Evolutionary conservation across 2,329 filamentous ascomycete genomes (phyloP), one percentile per base, ranked within the genome.

Genomic region (Pseudopithomyces maydicus): DNA sequence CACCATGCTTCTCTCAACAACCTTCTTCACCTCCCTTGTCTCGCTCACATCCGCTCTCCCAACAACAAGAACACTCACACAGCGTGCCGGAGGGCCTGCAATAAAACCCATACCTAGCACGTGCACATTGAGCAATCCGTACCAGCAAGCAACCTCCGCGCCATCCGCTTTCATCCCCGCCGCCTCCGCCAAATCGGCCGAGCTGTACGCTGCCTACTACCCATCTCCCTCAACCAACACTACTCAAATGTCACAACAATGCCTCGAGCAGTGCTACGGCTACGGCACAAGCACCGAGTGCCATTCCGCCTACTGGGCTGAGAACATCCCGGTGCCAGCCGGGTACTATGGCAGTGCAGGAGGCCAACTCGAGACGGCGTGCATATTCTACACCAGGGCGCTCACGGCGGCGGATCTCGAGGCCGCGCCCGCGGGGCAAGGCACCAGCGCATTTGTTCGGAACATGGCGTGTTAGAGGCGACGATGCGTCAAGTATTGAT

Each of bases 191-290:
- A 60, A 51, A 48, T 59, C 67, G 55, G 63, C 58, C n/a, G 46
- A 61, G 19, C 59, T 70, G 19, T 73, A 72, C 42, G 57, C 68
- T 59, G 62, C 68, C 12, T 74, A 74, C 65, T 78, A 77, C 57
- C 66, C 71, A 17, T 61, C 69, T 3, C 61, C 61, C 39, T 60
- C 70, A 2, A 57, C 67, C 17, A 69, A 74, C 59, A 66, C 43
- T 15, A 70, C 64, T 2, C 55, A 57, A 33, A 62, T 71, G 65
- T 68, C 68, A 14, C 50, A 67, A 52, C 69, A 75, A 50, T 79
- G 77, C 57, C 65, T 74, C 3, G 52, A 78, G 57, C 77, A 79
- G 57, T 79, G 77, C 64, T 75, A 78, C 53, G 76, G 77, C 12
- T 75, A 74, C 44, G 76, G 77, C 11, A 62, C 69, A 39, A 56